Base-by-base conservation (phyloP, 768 basidiomycete genomes). In the Podaxis rugospora region DNA sequence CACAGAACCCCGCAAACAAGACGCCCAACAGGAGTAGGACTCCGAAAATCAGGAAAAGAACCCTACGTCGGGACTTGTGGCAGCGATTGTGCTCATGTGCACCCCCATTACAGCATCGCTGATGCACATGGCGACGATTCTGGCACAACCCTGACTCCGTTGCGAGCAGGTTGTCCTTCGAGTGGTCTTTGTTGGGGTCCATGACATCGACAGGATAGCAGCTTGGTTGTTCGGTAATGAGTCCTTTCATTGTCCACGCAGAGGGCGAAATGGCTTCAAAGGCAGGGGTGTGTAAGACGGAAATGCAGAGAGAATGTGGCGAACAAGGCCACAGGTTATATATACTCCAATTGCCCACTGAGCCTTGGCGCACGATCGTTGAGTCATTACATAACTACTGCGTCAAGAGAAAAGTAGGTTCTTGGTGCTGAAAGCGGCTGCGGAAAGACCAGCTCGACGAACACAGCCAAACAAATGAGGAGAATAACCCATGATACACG, bases 201-300 rank as follows among this genome's bases (percentile, higher is more conserved):
- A 59, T 52, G 25, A 7, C 21, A 32, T 52, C n/a, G 16, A 16
- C 25, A 9, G 25, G 49, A 14, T 51, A 39, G 4, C 27, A 11
- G n/a, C 39, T 36, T 47, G 57, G 57, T 39, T 59, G 58, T 44
- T 59, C 36, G 9, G 51, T 52, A 37, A 59, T 25, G 11, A 11
- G 16, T 6, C 39, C 39, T 14, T 39, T 42, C 58, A 52, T 59
- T 14, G 14, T 23, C 18, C 9, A 42, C 46, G 23, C 10, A 21
- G 11, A 28, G 23, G 52, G 7, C 3, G n/a, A 16, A 27, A 14
- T 6, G 23, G n/a, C 14, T 11, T 16, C 36, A 21, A 4, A 32
- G 10, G 47, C 27, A 27, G n/a, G 42, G 44, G 23, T 21, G 55
- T 32, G 7, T 32, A 32, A 32, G 28, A 32, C 7, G 28, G 28